phyloP scores from a whole-genome alignment of 176 grass and related monocot genomes.

The Eremochloa ophiuroides region DNA sequence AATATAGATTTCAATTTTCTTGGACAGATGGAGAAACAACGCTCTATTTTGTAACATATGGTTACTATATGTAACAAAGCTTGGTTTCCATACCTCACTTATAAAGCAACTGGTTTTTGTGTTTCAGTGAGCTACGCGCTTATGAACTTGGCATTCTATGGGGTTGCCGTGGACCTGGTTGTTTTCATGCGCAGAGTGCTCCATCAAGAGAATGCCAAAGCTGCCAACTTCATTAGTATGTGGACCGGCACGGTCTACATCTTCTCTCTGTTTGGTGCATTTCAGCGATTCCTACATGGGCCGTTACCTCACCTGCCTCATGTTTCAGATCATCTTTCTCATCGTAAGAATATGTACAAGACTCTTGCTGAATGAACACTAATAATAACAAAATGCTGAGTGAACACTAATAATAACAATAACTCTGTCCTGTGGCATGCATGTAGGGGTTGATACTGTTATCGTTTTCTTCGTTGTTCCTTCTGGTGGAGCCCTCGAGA shows the following conservation, averaged over 20 bases:
- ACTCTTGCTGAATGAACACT: too few species aligned
- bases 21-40: background rate
- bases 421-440: background rate
- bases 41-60: background rate
- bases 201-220: conserved; percentile 42
- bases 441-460: conserved; percentile 41
- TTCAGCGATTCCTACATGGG: conserved; percentile 65
- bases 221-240: conserved; percentile 43
- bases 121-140: conserved; percentile 49
- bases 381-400: too few species aligned
- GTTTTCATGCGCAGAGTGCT: conserved; percentile 44
- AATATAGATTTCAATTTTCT: too few species aligned
- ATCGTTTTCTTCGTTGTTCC: conserved; percentile 33
- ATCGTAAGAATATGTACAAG: conserved; percentile 4
- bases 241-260: conserved; percentile 66
- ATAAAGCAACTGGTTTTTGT: too few species aligned
- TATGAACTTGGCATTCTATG: conserved; percentile 46
- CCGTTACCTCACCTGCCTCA: conserved; percentile 40
- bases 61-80: background rate
- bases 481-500: conserved; percentile 36
- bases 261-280: conserved; percentile 54
- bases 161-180: conserved; percentile 47
- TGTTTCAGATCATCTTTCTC: conserved; percentile 61
- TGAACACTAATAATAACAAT: background rate
- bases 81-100: background rate